Evolutionary conservation across 106 monocot species (phyloP), one percentile per base, ranked within the genome.

Genomic region (Posidonia australis): DNA sequence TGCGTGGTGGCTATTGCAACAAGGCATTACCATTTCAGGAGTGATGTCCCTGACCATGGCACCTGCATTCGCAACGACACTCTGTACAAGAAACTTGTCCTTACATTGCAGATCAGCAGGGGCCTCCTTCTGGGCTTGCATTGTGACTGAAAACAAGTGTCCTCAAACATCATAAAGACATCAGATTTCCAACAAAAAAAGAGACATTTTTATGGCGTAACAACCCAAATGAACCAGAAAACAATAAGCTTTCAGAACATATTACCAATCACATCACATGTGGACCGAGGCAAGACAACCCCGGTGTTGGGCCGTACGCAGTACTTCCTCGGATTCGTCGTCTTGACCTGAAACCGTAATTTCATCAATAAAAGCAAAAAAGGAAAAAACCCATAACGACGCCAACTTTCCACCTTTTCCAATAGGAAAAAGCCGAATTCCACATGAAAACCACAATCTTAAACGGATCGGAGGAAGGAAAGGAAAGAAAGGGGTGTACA

Each of bases 301-400:
- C 67, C 74, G 21, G 66, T 58, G 60, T 74, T 74, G 1, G 74
- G 74, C 20, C 74, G 66, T 10, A 74, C 74, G 29, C 74, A 74
- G 43, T 73, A 73, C 31, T 73, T 73, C 73, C 66, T 73, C 27
- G 73, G 73, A 41, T 73, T 73, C 58, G 73, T 73, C 45, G 73
- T 73, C 58, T 73, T 73, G 20, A 73, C 63, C 73, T 73, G 24
- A 36, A 55, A 24, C 10, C 25, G 5, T 7, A 3, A 55, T 12
- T 10, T 55, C 14, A 45, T 29, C 27, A 18, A 22, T 16, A 52
- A 41, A 49, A 21, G 14, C 6, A 27, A 22, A 68, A 13, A 55
- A 13, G 13, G 4, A 42, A 0, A 25, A 27, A 64, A 44, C 18
- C n/a, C 36, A 61, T 28, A 20, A n/a, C 6, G 13, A 7, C 2